These are phyloP conservation scores for sweet orange (Citrus sinensis) DNA, from an alignment of 345 rosid genomes.

Conservation along the genomic window DNA sequence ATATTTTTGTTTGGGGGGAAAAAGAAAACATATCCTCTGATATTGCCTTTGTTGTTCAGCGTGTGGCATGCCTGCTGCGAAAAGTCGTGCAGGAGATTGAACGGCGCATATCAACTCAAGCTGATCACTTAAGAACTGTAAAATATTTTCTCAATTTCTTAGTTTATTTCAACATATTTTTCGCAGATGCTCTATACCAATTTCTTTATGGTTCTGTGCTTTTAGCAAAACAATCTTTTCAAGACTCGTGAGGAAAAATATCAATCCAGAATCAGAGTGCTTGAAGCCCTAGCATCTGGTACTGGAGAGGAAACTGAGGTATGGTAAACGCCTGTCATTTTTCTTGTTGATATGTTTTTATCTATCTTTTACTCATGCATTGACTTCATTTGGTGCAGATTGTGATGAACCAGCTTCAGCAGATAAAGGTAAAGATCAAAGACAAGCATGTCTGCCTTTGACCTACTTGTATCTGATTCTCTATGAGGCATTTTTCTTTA, in stretches of 20 bases:
- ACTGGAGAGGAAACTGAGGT: slow-evolving; percentile 67
- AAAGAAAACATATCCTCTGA: neutral
- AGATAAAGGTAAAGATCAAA: slow-evolving; percentile 44
- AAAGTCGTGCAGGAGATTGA: slow-evolving; percentile 96
- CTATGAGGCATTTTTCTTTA: neutral
- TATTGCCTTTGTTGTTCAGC: slow-evolving; percentile 47
- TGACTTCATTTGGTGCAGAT: slow-evolving; percentile 35
- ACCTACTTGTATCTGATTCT: neutral
- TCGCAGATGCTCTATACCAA: slow-evolving; percentile 2
- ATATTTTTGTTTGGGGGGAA: neutral
- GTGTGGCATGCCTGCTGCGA: slow-evolving; percentile 73
- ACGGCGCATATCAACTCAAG: slow-evolving; percentile 95
- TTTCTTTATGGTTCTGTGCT: slow-evolving; percentile 13
- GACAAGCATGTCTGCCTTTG: neutral
- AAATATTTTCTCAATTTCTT: slow-evolving; percentile 3
- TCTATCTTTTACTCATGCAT: slow-evolving; percentile 6
- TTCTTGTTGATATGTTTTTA: neutral
- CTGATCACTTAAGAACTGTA: slow-evolving; percentile 91
- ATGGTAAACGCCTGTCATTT: neutral
- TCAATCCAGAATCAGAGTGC: slow-evolving; percentile 76
- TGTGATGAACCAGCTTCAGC: slow-evolving; percentile 47
- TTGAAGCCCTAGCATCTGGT: slow-evolving; percentile 87
- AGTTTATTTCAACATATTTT: neutral
- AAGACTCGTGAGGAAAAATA: slow-evolving; percentile 89
- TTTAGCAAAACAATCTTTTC: slow-evolving; percentile 88